Evolutionary conservation across 139 green algal species (phyloP), one percentile per base, ranked within the genome.

Genomic region (Chlorella sp.): DNA sequence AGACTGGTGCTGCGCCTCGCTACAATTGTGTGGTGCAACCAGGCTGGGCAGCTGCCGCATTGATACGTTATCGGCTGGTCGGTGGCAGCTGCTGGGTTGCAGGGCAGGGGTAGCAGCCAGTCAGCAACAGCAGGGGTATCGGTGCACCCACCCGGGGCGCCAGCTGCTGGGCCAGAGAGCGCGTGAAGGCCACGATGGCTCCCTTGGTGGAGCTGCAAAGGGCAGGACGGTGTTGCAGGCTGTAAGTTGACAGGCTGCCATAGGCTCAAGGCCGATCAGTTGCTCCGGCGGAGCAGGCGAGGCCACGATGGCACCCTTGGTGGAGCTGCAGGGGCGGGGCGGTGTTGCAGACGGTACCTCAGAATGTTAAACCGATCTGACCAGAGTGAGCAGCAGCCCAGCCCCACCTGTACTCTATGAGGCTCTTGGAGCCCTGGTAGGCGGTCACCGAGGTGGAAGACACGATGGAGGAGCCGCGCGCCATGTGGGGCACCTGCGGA

Each of bases 201-300:
- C 90, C 93, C 89, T 96, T 96, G 60, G 93, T 94, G 56, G 87
- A 81, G 34, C 77, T 86, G 85, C 95, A 94, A 54, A 16, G n/a
- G 5, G 36, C 22, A 38, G 60, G 28, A 1, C 11, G 58, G 54
- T 43, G 46, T 48, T 32, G 46, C 1, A 14, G 46, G 44, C 7
- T 22, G 16, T 22, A 24, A 74, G 36, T 74, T 17, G 51, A 34
- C 51, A 44, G 73, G 8, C 8, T n/a, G n/a, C n/a, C n/a, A n/a
- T n/a, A n/a, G n/a, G n/a, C n/a, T n/a, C n/a, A n/a, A n/a, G n/a
- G n/a, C n/a, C n/a, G n/a, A n/a, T n/a, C n/a, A n/a, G n/a, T n/a
- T n/a, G n/a, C n/a, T n/a, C n/a, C n/a, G n/a, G n/a, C n/a, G n/a
- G n/a, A n/a, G n/a, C n/a, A n/a, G n/a, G n/a, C n/a, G n/a, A n/a